phyloP scores from a whole-genome alignment of 2,329 filamentous ascomycete species.

The Dothideomycetes sp. region DNA sequence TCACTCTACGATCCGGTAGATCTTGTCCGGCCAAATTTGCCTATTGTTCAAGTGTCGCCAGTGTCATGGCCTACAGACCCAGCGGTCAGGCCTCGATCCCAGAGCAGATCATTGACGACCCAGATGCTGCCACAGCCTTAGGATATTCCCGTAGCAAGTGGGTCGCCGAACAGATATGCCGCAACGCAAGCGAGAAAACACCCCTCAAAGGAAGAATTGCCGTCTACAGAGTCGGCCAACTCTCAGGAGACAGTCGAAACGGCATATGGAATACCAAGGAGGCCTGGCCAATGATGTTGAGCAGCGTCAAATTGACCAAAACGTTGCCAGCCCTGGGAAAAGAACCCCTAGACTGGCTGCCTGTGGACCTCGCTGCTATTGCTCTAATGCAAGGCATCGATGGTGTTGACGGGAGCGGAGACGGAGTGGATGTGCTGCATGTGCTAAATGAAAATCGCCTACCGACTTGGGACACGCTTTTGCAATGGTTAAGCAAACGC shows the following conservation, averaged over 20 bases:
- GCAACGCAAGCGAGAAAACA: constrained; percentile 26
- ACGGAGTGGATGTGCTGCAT: constrained; percentile 34
- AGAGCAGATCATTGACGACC: constrained; percentile 35
- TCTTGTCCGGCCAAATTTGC: constrained; percentile 30
- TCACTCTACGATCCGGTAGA: constrained; percentile 30
- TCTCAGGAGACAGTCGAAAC: constrained; percentile 35
- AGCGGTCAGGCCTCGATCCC: constrained; percentile 25
- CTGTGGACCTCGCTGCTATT: constrained; percentile 37
- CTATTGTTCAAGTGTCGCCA: constrained; percentile 47
- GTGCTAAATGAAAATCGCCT: constrained; percentile 38
- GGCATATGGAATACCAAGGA: constrained; percentile 43
- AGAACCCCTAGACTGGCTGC: constrained; percentile 37
- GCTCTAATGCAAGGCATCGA: constrained; percentile 32
- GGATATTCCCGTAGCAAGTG: constrained; percentile 51
- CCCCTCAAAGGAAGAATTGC: constrained; percentile 30
- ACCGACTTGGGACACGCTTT: constrained; percentile 38
- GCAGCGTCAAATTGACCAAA: constrained; percentile 26
- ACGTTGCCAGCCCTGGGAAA: constrained; percentile 34
- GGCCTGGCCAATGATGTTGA: constrained; percentile 42
- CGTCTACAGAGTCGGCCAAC: constrained; percentile 40
- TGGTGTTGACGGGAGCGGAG: constrained; percentile 18
- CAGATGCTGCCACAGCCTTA: constrained; percentile 37
- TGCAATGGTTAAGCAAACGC: constrained; percentile 35
- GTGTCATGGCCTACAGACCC: constrained; percentile 28
- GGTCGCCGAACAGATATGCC: constrained; percentile 49